Percentiles rank a stretch among this genome's conserved stretches.
These are phyloP conservation scores for Schwanniomyces sp. DNA, from an alignment of 805 yeast species.

Conservation along the genomic window DNA sequence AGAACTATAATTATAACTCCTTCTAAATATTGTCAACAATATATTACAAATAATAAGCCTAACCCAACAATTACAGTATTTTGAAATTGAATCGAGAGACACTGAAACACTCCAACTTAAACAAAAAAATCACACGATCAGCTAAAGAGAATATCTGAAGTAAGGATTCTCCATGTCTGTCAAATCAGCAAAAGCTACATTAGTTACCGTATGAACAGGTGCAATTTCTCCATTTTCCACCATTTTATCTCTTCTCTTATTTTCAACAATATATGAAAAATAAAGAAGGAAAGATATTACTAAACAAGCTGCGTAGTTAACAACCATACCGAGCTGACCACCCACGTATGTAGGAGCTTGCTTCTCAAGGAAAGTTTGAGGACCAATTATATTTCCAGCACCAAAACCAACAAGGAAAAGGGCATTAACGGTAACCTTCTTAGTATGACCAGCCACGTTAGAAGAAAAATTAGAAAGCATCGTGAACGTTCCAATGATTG, in stretches of 20 bases:
- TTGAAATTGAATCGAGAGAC: too few species aligned
- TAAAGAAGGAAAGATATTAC: neutral
- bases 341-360: constrained; percentile 47
- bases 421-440: constrained; percentile 19
- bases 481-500: constrained; percentile 31
- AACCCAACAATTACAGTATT: too few species aligned
- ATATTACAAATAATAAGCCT: too few species aligned
- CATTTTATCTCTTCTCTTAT: constrained; percentile 33
- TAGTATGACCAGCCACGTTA: constrained; percentile 23
- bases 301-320: neutral
- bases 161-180: constrained; percentile 55
- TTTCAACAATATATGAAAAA: constrained; percentile 18
- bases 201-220: constrained; percentile 24
- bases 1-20: too few species aligned
- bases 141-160: constrained; percentile 33
- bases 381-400: constrained; percentile 54
- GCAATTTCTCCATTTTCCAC: constrained; percentile 6
- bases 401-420: constrained; percentile 22
- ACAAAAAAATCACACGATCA: neutral
- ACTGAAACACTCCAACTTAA: too few species aligned
- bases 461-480: constrained; percentile 5
- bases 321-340: constrained; percentile 45
- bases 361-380: constrained; percentile 44
- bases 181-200: constrained; percentile 50
- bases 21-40: too few species aligned